These are phyloP conservation scores for Elsinoe fawcettii DNA, from an alignment of 2,329 filamentous ascomycete species.

Conservation along the genomic window DNA sequence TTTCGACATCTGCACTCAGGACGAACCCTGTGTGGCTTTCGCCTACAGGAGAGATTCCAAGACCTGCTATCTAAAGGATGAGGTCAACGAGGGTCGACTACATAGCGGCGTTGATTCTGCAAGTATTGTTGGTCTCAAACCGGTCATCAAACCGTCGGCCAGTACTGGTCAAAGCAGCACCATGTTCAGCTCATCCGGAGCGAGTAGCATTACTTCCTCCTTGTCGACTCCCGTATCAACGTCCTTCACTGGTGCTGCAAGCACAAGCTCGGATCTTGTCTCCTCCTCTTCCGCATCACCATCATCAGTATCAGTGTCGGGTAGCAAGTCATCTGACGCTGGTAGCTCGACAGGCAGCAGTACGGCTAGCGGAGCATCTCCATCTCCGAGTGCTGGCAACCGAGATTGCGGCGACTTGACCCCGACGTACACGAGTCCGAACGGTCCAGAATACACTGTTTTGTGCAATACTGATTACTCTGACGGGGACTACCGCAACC, in stretches of 20 bases:
- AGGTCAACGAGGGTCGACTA: not conserved
- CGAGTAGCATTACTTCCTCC: not conserved
- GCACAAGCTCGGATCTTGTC: too few relatives aligned
- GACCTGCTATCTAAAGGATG: conserved; percentile 13
- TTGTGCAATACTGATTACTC: conserved; percentile 3
- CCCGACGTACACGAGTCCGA: not conserved
- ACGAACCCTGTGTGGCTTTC: conserved; percentile 10
- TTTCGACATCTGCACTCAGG: conserved; percentile 5
- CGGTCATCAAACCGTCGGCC: not conserved
- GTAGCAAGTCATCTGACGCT: not conserved
- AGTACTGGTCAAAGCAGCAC: conserved; percentile 1
- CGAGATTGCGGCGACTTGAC: not conserved
- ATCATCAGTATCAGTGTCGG: not conserved
- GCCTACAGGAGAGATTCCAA: conserved; percentile 10
- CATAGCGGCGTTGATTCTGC: conserved; percentile 9
- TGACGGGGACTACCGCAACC: conserved; percentile 6
- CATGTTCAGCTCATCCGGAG: not conserved
- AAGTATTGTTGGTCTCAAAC: not conserved
- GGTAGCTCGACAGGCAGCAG: not conserved
- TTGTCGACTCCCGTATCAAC: not conserved
- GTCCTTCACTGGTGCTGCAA: not conserved
- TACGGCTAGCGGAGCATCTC: not conserved
- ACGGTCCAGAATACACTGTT: not conserved
- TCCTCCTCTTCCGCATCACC: not conserved
- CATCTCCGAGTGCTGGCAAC: not conserved